These are phyloP conservation scores for Leucocoprinus leucothites DNA, from an alignment of 768 basidiomycete species.

Conservation along the genomic window DNA sequence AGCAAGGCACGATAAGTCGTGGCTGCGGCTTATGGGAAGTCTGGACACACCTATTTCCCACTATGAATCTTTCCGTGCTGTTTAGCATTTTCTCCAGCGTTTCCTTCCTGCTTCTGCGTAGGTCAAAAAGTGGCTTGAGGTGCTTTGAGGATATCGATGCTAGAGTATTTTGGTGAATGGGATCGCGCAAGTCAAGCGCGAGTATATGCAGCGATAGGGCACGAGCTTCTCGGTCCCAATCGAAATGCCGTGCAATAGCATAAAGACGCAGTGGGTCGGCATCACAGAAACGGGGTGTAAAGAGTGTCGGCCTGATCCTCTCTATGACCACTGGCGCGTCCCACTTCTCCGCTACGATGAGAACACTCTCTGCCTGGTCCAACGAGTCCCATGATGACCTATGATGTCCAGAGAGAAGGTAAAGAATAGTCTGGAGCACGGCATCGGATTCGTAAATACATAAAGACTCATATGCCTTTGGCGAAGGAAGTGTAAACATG, in stretches of 20 bases:
- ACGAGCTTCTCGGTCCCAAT: slow-evolving; percentile 56
- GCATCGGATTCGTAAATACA: slow-evolving; percentile 39
- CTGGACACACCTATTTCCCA: slow-evolving; percentile 38
- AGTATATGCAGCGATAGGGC: slow-evolving; percentile 58
- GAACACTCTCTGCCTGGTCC: slow-evolving; percentile 50
- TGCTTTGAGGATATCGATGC: slow-evolving; percentile 48
- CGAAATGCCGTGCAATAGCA: slow-evolving; percentile 56
- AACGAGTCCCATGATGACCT: slow-evolving; percentile 46
- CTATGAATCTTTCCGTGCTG: slow-evolving; percentile 58
- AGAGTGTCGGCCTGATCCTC: slow-evolving; percentile 50
- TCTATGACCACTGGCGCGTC: slow-evolving; percentile 61
- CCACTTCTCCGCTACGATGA: slow-evolving; percentile 68
- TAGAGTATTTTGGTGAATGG: slow-evolving; percentile 39
- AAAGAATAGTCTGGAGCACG: slow-evolving; percentile 52
- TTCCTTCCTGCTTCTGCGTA: slow-evolving; percentile 56
- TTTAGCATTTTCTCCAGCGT: slow-evolving; percentile 47
- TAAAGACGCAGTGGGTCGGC: slow-evolving; percentile 49
- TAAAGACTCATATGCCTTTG: slow-evolving; percentile 19
- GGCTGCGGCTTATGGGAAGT: slow-evolving; percentile 21
- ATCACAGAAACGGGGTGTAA: slow-evolving; percentile 42
- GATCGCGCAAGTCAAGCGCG: slow-evolving; percentile 44
- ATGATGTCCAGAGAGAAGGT: slow-evolving; percentile 54
- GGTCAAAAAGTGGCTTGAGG: slow-evolving; percentile 48
- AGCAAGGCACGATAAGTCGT: too few relatives aligned
- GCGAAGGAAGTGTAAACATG: slow-evolving; percentile 48